Evolutionary conservation across 495 filamentous ascomycete species (phyloP), one percentile per base, ranked within the genome.

Genomic region (Talaromyces stipitatus): DNA sequence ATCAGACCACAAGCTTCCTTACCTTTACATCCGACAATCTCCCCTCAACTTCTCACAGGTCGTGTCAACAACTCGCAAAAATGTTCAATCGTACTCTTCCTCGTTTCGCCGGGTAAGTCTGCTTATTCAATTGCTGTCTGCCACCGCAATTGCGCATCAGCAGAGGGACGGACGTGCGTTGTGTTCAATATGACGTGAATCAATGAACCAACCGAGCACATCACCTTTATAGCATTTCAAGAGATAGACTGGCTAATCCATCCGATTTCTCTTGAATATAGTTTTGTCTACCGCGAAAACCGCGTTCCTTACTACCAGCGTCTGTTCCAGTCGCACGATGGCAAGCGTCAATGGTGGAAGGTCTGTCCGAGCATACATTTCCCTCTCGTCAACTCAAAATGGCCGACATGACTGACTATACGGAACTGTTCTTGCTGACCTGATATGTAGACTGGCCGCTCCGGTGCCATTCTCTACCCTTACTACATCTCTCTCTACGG

Each of bases 271-370:
- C 47, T 11, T 58, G 16, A 5, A 11, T 62, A 28, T 66, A 86
- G 86, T 69, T 78, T 86, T 72, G 62, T 91, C 78, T 78, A 90
- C 84, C 88, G 87, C 71, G 79, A 83, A 70, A 96, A 96, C 83
- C 84, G 83, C 69, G 91, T 96, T 66, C 89, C 85, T 30, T 72
- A 86, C 69, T 87, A 90, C 74, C 91, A 96, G 81, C 79, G 83
- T 61, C 72, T 87, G 45, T 92, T 90, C 78, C 91, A 95, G 77
- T 75, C 80, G 50, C 83, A 92, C 64, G 88, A 89, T 72, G 85
- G 90, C 67, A 77, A 85, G 63, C 84, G 91, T 69, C 76, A 91
- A 72, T 96, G 91, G 91, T 82, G 81, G 71, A 91, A 95, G 78
- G 91, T 95, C 71, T 74, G 87, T 83, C 53, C 47, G 43, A 41